Conservation (phyloP, 1,284 basidiomycete species). For the Spongiforma sp. region DNA sequence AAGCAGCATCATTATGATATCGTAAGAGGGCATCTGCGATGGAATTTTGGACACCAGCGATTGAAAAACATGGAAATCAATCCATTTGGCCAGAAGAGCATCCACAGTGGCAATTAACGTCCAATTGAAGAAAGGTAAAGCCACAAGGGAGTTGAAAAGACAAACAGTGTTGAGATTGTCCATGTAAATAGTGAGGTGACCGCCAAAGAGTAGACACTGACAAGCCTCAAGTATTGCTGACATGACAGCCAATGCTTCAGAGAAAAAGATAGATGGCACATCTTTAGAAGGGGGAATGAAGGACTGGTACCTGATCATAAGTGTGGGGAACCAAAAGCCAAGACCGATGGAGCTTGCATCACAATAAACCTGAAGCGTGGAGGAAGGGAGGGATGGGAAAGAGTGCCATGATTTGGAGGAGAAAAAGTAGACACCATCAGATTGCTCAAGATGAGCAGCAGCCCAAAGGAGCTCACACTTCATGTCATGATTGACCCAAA, state of each 20-base stretch:
- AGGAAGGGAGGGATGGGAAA: neutral
- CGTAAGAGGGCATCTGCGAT: constrained; percentile 34
- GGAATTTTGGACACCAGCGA: constrained; percentile 26
- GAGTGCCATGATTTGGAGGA: constrained; percentile 33
- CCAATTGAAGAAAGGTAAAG: constrained; percentile 21
- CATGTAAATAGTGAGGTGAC: constrained; percentile 21
- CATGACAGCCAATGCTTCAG: constrained; percentile 18
- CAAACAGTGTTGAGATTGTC: constrained; percentile 33
- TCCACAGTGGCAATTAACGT: constrained; percentile 11
- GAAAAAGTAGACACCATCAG: constrained; percentile 37
- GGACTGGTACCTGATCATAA: constrained; percentile 23
- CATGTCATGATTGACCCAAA: constrained; percentile 39
- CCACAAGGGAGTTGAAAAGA: constrained; percentile 28
- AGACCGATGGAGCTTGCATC: constrained; percentile 38
- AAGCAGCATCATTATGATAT: neutral
- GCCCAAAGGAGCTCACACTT: constrained; percentile 40
- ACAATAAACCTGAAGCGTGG: constrained; percentile 33
- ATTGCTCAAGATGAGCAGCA: constrained; percentile 22
- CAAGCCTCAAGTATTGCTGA: constrained; percentile 18
- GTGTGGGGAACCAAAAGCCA: constrained; percentile 37
- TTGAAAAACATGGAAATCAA: constrained; percentile 26
- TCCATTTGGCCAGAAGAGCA: neutral
- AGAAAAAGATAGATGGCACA: neutral
- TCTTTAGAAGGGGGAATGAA: neutral
- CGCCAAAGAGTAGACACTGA: neutral